These are phyloP conservation scores for Coniella vitis DNA, from an alignment of 2,329 filamentous ascomycete genomes.

Conservation along the genomic window DNA sequence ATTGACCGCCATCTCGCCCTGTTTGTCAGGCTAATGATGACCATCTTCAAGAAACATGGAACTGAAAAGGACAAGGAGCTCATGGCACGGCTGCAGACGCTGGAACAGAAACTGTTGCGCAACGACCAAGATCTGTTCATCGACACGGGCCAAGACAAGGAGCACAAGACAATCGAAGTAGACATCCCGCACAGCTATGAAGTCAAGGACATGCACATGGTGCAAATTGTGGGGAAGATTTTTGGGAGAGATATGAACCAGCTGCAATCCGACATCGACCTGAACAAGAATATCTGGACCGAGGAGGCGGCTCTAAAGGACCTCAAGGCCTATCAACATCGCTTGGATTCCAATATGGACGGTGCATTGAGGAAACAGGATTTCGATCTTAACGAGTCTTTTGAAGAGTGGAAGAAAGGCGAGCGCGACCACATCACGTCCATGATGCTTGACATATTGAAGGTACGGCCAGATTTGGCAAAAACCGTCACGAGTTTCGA, in stretches of 20 bases:
- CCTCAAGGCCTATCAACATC: conserved; percentile 86
- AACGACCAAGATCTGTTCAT: conserved; percentile 85
- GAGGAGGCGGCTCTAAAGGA: conserved; percentile 86
- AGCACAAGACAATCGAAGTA: conserved; percentile 69
- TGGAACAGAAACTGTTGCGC: conserved; percentile 89
- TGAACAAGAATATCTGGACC: conserved; percentile 75
- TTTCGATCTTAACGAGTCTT: conserved; percentile 85
- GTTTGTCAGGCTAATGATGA: conserved; percentile 80
- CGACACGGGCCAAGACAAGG: conserved; percentile 49
- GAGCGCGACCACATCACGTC: conserved; percentile 82
- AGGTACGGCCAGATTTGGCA: conserved; percentile 76
- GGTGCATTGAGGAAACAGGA: conserved; percentile 76
- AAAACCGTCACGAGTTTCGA: conserved; percentile 62
- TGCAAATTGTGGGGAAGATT: conserved; percentile 77
- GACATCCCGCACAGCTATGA: conserved; percentile 80
- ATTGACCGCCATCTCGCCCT: conserved; percentile 92
- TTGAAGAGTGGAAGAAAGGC: conserved; percentile 83
- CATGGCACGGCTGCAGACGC: conserved; percentile 65
- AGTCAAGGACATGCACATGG: conserved; percentile 94
- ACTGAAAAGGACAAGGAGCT: conserved; percentile 83
- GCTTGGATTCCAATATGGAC: conserved; percentile 71
- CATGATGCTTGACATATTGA: conserved; percentile 88
- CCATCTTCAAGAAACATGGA: conserved; percentile 74
- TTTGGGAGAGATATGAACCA: conserved; percentile 75
- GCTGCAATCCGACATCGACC: conserved; percentile 81